These are phyloP conservation scores for Fusarium poae DNA, from an alignment of 2,329 filamentous ascomycete genomes.

Conservation along the genomic window DNA sequence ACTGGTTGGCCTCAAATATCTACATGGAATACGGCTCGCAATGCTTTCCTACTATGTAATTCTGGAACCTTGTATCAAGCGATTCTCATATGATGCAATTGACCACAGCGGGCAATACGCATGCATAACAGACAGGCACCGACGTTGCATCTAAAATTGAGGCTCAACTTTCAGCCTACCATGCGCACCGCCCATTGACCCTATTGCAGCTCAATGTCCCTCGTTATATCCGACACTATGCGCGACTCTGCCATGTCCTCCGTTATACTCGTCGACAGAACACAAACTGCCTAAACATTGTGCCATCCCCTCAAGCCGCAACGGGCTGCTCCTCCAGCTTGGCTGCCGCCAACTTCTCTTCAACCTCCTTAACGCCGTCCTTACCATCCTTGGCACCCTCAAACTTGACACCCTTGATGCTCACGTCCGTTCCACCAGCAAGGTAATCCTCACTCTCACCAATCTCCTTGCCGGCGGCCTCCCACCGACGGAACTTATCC, in stretches of 20 bases:
- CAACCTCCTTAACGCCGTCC: slow-evolving; percentile 41
- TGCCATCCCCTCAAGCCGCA: slow-evolving; percentile 19
- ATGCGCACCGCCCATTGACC: not conserved
- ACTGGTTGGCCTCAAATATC: not conserved
- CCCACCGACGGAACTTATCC: slow-evolving; percentile 78
- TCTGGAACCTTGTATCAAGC: not conserved
- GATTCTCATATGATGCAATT: not conserved
- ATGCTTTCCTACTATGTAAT: not conserved
- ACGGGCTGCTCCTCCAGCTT: slow-evolving; percentile 48
- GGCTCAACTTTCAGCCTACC: not conserved
- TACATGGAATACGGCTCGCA: not conserved
- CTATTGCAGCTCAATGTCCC: not conserved
- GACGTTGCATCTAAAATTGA: not conserved
- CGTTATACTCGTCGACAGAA: not conserved
- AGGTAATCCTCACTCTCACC: slow-evolving; percentile 91
- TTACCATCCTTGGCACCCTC: slow-evolving; percentile 24
- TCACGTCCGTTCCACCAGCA: slow-evolving; percentile 67
- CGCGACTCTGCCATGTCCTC: not conserved
- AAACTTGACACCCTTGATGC: slow-evolving; percentile 53
- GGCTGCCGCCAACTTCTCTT: slow-evolving; percentile 49
- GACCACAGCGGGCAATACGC: not conserved
- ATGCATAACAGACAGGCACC: not conserved
- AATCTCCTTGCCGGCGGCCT: slow-evolving; percentile 80
- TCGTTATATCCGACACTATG: not conserved
- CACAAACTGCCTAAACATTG: not conserved